These are phyloP conservation scores for Brassica juncea DNA, from an alignment of 345 rosid genomes.

Conservation along the genomic window DNA sequence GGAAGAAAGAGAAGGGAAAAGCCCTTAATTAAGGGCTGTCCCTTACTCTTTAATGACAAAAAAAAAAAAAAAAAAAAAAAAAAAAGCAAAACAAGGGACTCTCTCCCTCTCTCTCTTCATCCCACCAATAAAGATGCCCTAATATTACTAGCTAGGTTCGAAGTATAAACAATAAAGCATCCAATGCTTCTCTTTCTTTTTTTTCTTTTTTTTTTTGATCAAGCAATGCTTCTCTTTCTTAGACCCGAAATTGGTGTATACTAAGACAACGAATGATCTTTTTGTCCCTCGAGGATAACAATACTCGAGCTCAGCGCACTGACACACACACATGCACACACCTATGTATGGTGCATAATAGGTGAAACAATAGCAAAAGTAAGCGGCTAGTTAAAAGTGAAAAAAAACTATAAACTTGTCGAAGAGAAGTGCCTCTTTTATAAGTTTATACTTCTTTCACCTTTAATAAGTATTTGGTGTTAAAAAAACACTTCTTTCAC, in stretches of 20 bases:
- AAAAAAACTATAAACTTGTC: not conserved
- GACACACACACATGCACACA: not conserved
- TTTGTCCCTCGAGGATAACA: not conserved
- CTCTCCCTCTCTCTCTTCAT: too few species aligned
- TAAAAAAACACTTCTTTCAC: too few species aligned
- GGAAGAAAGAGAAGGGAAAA: too few species aligned
- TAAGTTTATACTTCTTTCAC: not conserved
- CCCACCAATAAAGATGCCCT: too few species aligned
- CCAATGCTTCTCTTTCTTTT: constrained; percentile 27
- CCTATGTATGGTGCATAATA: constrained; percentile 3
- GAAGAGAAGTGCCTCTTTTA: not conserved
- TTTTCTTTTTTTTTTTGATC: too few species aligned
- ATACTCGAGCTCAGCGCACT: not conserved
- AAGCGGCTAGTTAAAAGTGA: not conserved
- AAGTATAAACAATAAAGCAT: constrained; percentile 18
- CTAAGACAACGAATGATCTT: constrained; percentile 15
- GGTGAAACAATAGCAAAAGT: not conserved
- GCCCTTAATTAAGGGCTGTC: too few species aligned
- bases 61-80: too few species aligned
- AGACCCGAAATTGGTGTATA: constrained; percentile 6
- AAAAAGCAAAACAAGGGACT: too few species aligned
- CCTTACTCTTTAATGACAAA: too few species aligned
- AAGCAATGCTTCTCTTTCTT: constrained; percentile 7
- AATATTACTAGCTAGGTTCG: not conserved
- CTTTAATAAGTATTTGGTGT: not conserved